phyloP scores from a whole-genome alignment of 23 red algal genomes.

The Gracilaria domingensis region DNA sequence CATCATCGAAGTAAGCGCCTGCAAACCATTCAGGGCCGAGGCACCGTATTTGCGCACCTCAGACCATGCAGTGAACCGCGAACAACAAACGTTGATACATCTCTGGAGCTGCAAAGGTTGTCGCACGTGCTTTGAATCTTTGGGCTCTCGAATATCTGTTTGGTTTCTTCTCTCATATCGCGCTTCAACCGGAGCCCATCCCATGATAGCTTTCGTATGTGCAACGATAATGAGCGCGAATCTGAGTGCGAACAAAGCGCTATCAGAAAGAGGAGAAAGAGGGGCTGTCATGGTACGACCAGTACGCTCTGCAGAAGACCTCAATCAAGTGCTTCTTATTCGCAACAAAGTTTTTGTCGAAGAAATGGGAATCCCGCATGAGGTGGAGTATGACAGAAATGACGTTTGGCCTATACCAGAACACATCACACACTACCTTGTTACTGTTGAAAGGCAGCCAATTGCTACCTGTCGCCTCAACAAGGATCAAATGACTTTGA shows the following conservation, averaged over 20 bases:
- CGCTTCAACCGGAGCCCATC: background rate
- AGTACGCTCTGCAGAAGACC: constrained; percentile 17
- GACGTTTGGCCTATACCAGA: constrained; percentile 31
- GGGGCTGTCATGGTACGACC: background rate
- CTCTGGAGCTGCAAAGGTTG: no score
- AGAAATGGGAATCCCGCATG: constrained; percentile 39
- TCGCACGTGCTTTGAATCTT: no score
- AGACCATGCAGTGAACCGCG: no score
- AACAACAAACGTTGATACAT: no score
- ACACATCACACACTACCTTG: constrained; percentile 29
- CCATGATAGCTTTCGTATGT: constrained; percentile 25
- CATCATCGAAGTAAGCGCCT: no score
- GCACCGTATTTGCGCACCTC: no score
- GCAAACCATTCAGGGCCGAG: no score
- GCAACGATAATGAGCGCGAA: constrained; percentile 31
- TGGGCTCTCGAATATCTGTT: no score
- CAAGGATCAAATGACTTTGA: background rate
- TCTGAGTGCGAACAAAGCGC: background rate
- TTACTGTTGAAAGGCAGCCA: constrained; percentile 25
- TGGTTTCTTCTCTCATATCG: background rate
- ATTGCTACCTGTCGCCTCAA: constrained; percentile 55
- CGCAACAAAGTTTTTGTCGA: constrained; percentile 37
- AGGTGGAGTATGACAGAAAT: constrained; percentile 10
- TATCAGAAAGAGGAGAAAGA: no score
- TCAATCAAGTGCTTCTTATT: constrained; percentile 1